Evolutionary conservation across 1,284 basidiomycete species (phyloP).

Genomic region (Naganishia liquefaciens): DNA sequence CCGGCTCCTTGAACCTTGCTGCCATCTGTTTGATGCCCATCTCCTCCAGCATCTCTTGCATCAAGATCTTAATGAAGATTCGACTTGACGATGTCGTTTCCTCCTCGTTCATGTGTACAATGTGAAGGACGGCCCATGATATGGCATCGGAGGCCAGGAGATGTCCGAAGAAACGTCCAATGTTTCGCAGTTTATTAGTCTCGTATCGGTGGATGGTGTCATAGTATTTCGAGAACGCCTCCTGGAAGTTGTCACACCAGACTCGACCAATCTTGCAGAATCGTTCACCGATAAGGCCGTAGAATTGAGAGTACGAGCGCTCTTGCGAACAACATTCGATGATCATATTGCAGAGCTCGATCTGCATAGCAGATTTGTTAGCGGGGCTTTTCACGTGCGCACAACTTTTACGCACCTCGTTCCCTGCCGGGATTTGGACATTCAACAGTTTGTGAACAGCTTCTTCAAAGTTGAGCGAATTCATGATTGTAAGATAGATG

Average conservation of each 20-base stretch:
- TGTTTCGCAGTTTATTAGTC: slow-evolving; percentile 95
- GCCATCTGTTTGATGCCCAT: slow-evolving; percentile 82
- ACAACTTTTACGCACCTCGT: slow-evolving; percentile 69
- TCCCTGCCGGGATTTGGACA: slow-evolving; percentile 83
- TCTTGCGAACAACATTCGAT: slow-evolving; percentile 99
- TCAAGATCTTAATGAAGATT: slow-evolving; percentile 96
- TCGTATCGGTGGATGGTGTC: slow-evolving; percentile 97
- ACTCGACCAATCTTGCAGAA: slow-evolving; percentile 93
- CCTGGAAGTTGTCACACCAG: slow-evolving; percentile 87
- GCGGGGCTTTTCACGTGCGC: slow-evolving; percentile 19
- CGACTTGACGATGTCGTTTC: slow-evolving; percentile 94
- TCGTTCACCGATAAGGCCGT: slow-evolving; percentile 91
- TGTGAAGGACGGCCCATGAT: slow-evolving; percentile 82
- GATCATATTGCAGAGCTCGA: slow-evolving; percentile 96
- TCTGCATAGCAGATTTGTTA: slow-evolving; percentile 56
- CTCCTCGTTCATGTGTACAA: slow-evolving; percentile 92
- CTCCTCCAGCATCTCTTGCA: slow-evolving; percentile 89
- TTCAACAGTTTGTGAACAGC: slow-evolving; percentile 97
- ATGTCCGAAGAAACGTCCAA: slow-evolving; percentile 94
- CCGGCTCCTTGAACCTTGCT: slow-evolving; percentile 82
- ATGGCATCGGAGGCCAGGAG: slow-evolving; percentile 81
- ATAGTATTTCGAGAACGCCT: slow-evolving; percentile 88
- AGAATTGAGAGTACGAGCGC: slow-evolving; percentile 93
- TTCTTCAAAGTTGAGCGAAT: slow-evolving; percentile 85
- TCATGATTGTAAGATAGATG: slow-evolving; percentile 99